Evolutionary conservation across 345 rosid genomes (phyloP).

Genomic region (Linum trigynum): DNA sequence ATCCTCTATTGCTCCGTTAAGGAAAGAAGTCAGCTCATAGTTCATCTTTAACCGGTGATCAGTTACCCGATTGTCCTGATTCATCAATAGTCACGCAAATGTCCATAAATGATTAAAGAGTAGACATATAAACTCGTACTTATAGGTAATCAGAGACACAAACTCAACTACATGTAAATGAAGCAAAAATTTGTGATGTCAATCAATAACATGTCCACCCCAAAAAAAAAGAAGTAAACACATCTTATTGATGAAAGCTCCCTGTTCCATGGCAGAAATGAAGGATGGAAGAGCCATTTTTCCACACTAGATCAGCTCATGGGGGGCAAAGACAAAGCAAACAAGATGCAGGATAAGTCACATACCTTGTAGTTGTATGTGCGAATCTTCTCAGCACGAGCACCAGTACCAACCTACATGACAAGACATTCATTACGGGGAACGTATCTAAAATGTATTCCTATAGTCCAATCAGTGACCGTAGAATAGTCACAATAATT

Average conservation of each 20-base stretch:
- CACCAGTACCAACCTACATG: slow-evolving; percentile 83
- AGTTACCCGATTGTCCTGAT: slow-evolving; percentile 85
- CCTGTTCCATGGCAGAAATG: too few species aligned
- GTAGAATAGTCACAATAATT: too few species aligned
- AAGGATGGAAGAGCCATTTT: too few species aligned
- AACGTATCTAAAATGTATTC: background rate
- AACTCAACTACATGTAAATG: too few species aligned
- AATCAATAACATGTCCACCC: too few species aligned
- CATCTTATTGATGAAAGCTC: too few species aligned
- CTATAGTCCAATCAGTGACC: background rate
- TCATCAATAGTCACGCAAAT: background rate
- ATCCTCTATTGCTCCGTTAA: slow-evolving; percentile 60
- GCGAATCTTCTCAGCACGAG: slow-evolving; percentile 92
- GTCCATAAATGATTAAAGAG: too few species aligned
- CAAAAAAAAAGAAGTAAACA: too few species aligned
- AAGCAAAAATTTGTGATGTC: too few species aligned
- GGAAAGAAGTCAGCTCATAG: slow-evolving; percentile 71
- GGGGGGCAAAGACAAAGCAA: background rate
- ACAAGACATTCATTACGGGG: background rate
- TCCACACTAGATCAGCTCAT: too few species aligned
- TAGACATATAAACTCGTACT: too few species aligned
- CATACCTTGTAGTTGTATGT: slow-evolving; percentile 86
- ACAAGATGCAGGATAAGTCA: slow-evolving; percentile 5
- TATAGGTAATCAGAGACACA: too few species aligned
- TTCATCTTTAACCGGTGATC: slow-evolving; percentile 94